phyloP scores from a whole-genome alignment of 2,329 filamentous ascomycete species.

The Fusarium floridanum region DNA sequence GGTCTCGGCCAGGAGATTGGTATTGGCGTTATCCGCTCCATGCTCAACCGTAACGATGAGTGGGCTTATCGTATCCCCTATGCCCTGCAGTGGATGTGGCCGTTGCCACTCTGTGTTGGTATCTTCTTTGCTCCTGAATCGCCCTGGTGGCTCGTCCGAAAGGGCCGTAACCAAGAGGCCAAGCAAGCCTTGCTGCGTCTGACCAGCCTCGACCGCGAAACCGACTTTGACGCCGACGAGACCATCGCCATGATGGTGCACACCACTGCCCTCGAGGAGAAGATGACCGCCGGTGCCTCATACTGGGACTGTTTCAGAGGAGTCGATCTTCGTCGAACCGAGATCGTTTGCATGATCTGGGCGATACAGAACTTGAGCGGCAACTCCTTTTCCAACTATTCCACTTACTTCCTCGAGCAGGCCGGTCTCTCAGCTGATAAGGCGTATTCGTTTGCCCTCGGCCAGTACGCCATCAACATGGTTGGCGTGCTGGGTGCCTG shows the following conservation, averaged over 20 bases:
- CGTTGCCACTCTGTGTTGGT: conserved; percentile 73
- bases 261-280: conserved; percentile 83
- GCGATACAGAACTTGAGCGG: conserved; percentile 74
- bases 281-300: conserved; percentile 78
- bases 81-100: conserved; percentile 84
- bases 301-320: conserved; percentile 90
- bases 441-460: conserved; percentile 72
- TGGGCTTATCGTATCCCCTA: conserved; percentile 80
- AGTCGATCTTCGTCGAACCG: conserved; percentile 81
- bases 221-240: conserved; percentile 83
- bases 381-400: conserved; percentile 75
- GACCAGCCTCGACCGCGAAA: conserved; percentile 72
- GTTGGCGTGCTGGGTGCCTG: conserved; percentile 85
- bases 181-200: conserved; percentile 75
- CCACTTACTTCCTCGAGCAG: conserved; percentile 72
- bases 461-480: conserved; percentile 80
- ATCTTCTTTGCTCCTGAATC: conserved; percentile 78
- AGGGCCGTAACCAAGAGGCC: conserved; percentile 73
- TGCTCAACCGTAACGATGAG: conserved; percentile 74
- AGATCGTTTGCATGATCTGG: conserved; percentile 74
- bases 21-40: conserved; percentile 78
- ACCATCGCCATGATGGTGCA: conserved; percentile 94
- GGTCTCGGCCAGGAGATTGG: conserved; percentile 80
- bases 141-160: conserved; percentile 82
- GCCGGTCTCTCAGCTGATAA: conserved; percentile 66